A percentile compares a stretch with the other conserved stretches of the same genome.
Evolutionary conservation across 208 protist species (phyloP).

Genomic region (Leishmania gerbilli): DNA sequence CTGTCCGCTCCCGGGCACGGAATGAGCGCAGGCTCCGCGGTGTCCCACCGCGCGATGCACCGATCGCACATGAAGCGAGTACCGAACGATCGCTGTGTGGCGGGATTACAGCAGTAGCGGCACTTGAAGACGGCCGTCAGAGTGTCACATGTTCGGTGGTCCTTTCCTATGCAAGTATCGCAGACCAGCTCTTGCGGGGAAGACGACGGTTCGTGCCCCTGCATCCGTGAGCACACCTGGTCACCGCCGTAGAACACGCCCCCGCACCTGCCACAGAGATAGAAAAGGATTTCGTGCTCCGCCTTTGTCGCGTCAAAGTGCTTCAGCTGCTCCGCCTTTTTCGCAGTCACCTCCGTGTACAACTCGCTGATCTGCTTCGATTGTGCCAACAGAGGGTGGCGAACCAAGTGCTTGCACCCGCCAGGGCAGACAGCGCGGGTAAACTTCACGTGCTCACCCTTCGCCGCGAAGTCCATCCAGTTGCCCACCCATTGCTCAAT

Average conservation of each 20-base stretch:
- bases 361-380: slow-evolving; percentile 52
- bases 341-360: slow-evolving; percentile 31
- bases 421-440: slow-evolving; percentile 81
- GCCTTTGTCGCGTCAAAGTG: slow-evolving; percentile 42
- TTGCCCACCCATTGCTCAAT: slow-evolving; percentile 65
- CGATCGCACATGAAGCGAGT: slow-evolving; percentile 83
- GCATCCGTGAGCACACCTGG: slow-evolving; percentile 71
- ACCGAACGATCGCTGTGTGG: slow-evolving; percentile 82
- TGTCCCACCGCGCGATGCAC: slow-evolving; percentile 72
- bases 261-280: slow-evolving; percentile 68
- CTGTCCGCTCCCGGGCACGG: slow-evolving; percentile 51
- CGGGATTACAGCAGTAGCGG: slow-evolving; percentile 88
- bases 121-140: slow-evolving; percentile 74
- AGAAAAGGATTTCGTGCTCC: slow-evolving; percentile 77
- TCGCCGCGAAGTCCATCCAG: slow-evolving; percentile 68
- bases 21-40: slow-evolving; percentile 47
- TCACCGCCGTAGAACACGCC: slow-evolving; percentile 82
- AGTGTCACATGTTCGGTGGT: slow-evolving; percentile 4
- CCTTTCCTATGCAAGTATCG: slow-evolving; percentile 52
- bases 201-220: slow-evolving; percentile 62
- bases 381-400: slow-evolving; percentile 53
- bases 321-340: slow-evolving; percentile 28
- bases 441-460: slow-evolving; percentile 83
- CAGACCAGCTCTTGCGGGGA: slow-evolving; percentile 67
- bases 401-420: slow-evolving; percentile 75